A percentile compares a stretch with the other conserved stretches of the same genome.
These are phyloP conservation scores for Artemisia tridentata DNA, from an alignment of 129 eudicot genomes.

Conservation along the genomic window DNA sequence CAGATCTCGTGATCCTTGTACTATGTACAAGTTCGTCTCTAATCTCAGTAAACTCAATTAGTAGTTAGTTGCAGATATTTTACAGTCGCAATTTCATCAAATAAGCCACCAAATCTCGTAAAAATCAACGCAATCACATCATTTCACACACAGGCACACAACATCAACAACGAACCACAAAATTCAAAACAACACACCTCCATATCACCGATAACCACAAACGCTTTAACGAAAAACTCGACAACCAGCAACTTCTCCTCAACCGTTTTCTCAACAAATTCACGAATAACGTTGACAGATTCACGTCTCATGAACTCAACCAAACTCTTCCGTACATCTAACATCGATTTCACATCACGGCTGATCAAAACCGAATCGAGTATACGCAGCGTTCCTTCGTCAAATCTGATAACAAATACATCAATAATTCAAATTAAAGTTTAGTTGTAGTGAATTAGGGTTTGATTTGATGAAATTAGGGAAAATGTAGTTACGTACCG, in stretches of 20 bases:
- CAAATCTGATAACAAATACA: constrained; percentile 38
- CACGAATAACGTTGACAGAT: constrained; percentile 49
- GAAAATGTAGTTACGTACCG: constrained; percentile 27
- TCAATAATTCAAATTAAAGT: too few relatives aligned
- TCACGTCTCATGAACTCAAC: constrained; percentile 57
- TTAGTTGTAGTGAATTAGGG: background rate
- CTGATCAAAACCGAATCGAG: constrained; percentile 50
- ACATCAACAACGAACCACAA: too few relatives aligned
- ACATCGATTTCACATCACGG: constrained; percentile 49
- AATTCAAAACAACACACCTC: constrained; percentile 38
- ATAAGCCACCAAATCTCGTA: too few relatives aligned
- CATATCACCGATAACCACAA: constrained; percentile 54
- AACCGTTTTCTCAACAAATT: constrained; percentile 43
- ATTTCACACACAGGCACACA: too few relatives aligned
- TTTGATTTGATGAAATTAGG: background rate
- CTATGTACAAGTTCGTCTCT: background rate
- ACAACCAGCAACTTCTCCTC: constrained; percentile 58
- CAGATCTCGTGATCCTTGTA: too few relatives aligned
- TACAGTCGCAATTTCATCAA: too few relatives aligned
- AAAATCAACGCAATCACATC: constrained; percentile 1
- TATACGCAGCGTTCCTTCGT: constrained; percentile 51
- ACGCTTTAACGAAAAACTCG: constrained; percentile 66
- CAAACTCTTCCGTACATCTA: constrained; percentile 37
- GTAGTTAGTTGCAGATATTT: too few relatives aligned
- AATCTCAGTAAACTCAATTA: background rate